phyloP scores from a whole-genome alignment of 2,329 filamentous ascomycete genomes.

The Penicillium concentricum region DNA sequence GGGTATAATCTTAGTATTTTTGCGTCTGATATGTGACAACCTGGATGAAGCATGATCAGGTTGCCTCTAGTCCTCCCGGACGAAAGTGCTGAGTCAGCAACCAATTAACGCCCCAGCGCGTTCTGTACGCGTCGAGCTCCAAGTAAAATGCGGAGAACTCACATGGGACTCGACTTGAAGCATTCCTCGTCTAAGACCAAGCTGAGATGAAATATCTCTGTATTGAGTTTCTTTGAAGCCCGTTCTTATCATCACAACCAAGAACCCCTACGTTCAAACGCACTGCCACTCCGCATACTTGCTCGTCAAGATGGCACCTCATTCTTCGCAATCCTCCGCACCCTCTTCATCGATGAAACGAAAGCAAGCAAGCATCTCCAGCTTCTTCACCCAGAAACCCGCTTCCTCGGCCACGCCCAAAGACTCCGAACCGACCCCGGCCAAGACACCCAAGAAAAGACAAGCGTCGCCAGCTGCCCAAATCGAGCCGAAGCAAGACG shows the following conservation, averaged over 20 bases:
- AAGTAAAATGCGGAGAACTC: constrained; percentile 16
- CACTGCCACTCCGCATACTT: not conserved
- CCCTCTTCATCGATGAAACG: constrained; percentile 37
- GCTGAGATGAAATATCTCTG: not conserved
- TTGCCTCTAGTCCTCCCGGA: not conserved
- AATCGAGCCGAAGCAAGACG: constrained; percentile 3
- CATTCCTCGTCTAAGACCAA: not conserved
- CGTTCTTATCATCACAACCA: not conserved
- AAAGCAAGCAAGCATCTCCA: constrained; percentile 73
- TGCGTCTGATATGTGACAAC: not conserved
- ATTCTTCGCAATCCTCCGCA: constrained; percentile 35
- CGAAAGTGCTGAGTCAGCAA: constrained; percentile 19
- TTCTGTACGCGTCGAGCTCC: constrained; percentile 35
- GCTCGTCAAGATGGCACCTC: constrained; percentile 29
- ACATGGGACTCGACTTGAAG: not conserved
- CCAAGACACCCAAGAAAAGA: constrained; percentile 11
- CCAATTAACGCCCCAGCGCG: constrained; percentile 29
- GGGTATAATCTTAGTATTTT: not conserved
- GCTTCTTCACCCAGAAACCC: constrained; percentile 70
- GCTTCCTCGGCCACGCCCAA: constrained; percentile 19
- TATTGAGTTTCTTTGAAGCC: not conserved
- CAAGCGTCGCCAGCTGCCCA: constrained; percentile 10
- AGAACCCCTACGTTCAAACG: not conserved
- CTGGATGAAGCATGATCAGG: not conserved
- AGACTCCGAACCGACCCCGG: constrained; percentile 3